phyloP scores from a whole-genome alignment of 305 asterid species.

The Fraxinus paxiana region DNA sequence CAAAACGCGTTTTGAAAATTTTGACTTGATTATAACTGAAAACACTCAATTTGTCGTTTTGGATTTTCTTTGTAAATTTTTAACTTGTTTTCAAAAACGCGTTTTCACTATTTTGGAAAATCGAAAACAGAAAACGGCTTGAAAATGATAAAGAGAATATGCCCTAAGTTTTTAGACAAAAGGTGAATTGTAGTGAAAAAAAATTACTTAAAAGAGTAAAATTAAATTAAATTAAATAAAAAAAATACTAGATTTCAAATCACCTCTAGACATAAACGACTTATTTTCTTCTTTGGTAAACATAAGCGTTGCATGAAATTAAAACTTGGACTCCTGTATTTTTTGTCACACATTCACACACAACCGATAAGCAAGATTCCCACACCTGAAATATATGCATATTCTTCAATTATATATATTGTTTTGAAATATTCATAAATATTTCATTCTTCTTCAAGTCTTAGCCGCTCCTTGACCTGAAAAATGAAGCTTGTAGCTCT shows the following conservation, averaged over 20 bases:
- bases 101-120: too few species aligned
- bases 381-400: neutral
- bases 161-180: too few species aligned
- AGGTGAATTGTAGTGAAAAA: too few species aligned
- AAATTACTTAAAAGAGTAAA: too few species aligned
- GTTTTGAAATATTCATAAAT: neutral
- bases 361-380: neutral
- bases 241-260: neutral
- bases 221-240: too few species aligned
- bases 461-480: constrained; percentile 28
- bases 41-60: too few species aligned
- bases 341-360: neutral
- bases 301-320: neutral
- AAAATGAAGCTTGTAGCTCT: constrained; percentile 29
- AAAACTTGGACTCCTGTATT: neutral
- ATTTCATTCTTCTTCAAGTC: constrained; percentile 20
- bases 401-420: neutral
- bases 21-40: too few species aligned
- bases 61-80: too few species aligned
- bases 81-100: too few species aligned
- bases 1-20: too few species aligned
- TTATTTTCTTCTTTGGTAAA: neutral
- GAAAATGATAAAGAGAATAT: too few species aligned
- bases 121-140: too few species aligned
- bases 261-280: neutral